Conservation (phyloP, 345 rosid species). For the Brassica rapa region DNA sequence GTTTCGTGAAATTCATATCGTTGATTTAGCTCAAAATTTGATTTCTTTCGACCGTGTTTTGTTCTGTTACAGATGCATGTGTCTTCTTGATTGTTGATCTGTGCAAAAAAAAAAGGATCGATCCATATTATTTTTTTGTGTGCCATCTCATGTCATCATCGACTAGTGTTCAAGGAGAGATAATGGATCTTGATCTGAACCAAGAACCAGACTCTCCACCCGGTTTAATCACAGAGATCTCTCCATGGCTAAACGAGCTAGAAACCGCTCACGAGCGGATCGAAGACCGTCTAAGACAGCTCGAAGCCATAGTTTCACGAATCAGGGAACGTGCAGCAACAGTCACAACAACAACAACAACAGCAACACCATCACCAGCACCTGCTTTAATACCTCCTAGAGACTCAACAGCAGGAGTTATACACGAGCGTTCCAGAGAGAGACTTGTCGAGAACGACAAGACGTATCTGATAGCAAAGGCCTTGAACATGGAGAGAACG, state of each 20-base stretch:
- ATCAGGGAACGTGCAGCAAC: slow-evolving; percentile 39
- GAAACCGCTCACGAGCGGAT: slow-evolving; percentile 52
- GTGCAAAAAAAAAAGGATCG: not conserved
- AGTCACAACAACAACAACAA: not conserved
- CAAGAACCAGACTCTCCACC: slow-evolving; percentile 42
- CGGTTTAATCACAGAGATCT: slow-evolving; percentile 40
- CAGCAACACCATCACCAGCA: not conserved
- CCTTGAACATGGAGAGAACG: slow-evolving; percentile 46
- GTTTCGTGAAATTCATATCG: not conserved
- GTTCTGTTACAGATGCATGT: slow-evolving; percentile 37
- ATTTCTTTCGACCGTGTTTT: not conserved
- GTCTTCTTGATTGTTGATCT: slow-evolving; percentile 22
- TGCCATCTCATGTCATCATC: slow-evolving; percentile 18
- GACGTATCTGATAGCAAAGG: slow-evolving; percentile 53
- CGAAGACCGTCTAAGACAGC: slow-evolving; percentile 62
- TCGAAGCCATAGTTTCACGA: slow-evolving; percentile 53
- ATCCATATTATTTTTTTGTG: slow-evolving; percentile 14
- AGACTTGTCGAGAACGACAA: slow-evolving; percentile 35
- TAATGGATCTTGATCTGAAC: slow-evolving; percentile 62
- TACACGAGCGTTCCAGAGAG: slow-evolving; percentile 40
- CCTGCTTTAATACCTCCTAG: slow-evolving; percentile 2
- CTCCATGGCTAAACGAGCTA: slow-evolving; percentile 46
- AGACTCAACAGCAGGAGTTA: slow-evolving; percentile 30
- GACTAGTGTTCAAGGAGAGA: slow-evolving; percentile 39
- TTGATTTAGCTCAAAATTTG: slow-evolving; percentile 2